These are phyloP conservation scores for Trifolium pratense DNA, from an alignment of 306 rosid species.

Conservation along the genomic window DNA sequence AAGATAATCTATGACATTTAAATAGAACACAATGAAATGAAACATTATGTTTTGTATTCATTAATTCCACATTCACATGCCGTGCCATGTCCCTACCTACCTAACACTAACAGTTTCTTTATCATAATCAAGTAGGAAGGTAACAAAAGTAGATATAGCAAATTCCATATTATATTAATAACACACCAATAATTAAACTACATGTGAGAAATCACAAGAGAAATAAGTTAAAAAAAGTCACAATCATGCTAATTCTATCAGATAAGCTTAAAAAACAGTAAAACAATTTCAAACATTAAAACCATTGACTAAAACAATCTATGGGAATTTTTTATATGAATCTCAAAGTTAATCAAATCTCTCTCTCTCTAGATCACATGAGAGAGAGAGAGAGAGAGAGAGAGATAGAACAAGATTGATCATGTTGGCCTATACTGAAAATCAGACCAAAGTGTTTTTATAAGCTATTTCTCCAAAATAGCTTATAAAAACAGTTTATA, in stretches of 20 bases:
- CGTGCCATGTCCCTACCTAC: slow-evolving; percentile 1
- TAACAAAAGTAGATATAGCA: slow-evolving; percentile 7
- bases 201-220: slow-evolving; percentile 22
- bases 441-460: no score
- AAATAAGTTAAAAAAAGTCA: slow-evolving; percentile 5
- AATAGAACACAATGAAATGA: background rate
- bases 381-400: no score
- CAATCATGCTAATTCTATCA: slow-evolving; percentile 25
- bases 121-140: slow-evolving; percentile 32
- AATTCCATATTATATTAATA: background rate
- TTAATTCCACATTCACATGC: slow-evolving; percentile 5
- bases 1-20: background rate
- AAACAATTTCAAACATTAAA: background rate
- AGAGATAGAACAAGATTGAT: no score
- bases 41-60: background rate
- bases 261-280: slow-evolving; percentile 1
- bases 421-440: no score
- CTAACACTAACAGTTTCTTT: slow-evolving; percentile 16
- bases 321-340: background rate
- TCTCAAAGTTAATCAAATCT: background rate
- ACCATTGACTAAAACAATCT: slow-evolving; percentile 11
- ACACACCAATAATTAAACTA: slow-evolving; percentile 5
- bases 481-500: background rate
- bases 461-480: background rate
- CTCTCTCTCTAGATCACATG: background rate